Evolutionary conservation across 2,329 filamentous ascomycete genomes (phyloP).

Genomic region (Claviceps capensis): DNA sequence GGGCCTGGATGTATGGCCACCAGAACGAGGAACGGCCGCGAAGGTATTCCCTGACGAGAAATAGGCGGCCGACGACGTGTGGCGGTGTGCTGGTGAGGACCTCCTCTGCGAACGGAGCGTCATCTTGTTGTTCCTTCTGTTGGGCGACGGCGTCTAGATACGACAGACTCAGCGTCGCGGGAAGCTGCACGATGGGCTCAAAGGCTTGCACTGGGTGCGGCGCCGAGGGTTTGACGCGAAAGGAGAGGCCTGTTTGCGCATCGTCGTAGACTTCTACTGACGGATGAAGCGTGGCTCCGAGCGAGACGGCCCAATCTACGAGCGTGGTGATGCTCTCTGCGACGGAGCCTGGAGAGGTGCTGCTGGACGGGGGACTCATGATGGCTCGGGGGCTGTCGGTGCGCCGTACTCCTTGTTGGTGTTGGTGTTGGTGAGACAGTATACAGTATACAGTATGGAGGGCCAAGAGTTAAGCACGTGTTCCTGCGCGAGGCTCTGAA

Average conservation of each 20-base stretch:
- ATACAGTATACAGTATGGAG: too few relatives aligned
- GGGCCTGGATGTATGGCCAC: slow-evolving; percentile 51
- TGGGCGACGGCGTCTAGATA: slow-evolving; percentile 39
- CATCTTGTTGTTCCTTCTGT: background rate
- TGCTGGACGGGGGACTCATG: too few relatives aligned
- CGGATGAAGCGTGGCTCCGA: slow-evolving; percentile 35
- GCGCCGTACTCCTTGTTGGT: too few relatives aligned
- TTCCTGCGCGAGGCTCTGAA: too few relatives aligned
- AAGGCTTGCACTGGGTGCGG: slow-evolving; percentile 16
- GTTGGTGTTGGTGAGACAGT: too few relatives aligned
- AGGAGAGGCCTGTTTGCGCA: slow-evolving; percentile 36
- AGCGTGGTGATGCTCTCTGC: slow-evolving; percentile 20
- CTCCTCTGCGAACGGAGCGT: slow-evolving; percentile 25
- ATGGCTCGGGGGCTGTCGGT: too few relatives aligned
- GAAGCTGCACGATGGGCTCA: slow-evolving; percentile 37
- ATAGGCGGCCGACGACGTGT: slow-evolving; percentile 52
- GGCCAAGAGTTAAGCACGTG: too few relatives aligned
- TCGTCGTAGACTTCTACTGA: slow-evolving; percentile 40
- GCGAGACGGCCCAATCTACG: slow-evolving; percentile 31
- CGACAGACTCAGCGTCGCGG: slow-evolving; percentile 40
- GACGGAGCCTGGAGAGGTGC: background rate
- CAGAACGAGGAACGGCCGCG: slow-evolving; percentile 45
- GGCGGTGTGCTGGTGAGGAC: slow-evolving; percentile 39
- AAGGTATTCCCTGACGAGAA: slow-evolving; percentile 55
- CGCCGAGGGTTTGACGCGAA: slow-evolving; percentile 30